Evolutionary conservation across 2,329 filamentous ascomycete species (phyloP), one percentile per base, ranked within the genome.

Genomic region (Pseudogymnoascus sp.): DNA sequence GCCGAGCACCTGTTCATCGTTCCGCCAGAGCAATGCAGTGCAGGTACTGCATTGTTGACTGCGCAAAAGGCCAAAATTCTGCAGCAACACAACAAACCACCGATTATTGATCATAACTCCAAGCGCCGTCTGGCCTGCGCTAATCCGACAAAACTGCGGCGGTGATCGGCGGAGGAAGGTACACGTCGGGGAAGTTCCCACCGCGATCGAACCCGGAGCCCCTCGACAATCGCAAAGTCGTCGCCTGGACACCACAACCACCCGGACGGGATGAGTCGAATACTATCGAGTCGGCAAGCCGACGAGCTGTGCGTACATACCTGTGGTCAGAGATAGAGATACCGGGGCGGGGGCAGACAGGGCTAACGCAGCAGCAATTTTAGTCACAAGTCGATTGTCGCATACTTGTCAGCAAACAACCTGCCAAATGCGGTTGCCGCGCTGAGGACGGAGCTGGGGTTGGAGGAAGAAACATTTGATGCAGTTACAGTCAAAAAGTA

Each of bases 381-480:
- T 77, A 93, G 90, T 72, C 90, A 96, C 81, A 95, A 95, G 79
- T 89, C 91, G 68, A 90, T 96, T 70, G 87, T 96, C 72, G 90
- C 91, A 68, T 96, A 96, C 74, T 80, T 96, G 11, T 81, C 85
- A 60, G 85, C 89, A 35, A 87, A 85, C 73, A 87, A 87, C 72
- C 82, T 93, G 46, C 77, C 84, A 23, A 84, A 85, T 63, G 85
- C 84, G 62, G 88, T 89, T 26, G 78, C 84, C 33, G 83, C 87
- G 13, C 78, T 96, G 62, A 84, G 90, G 64, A 81, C 88, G 70
- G 91, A 96, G 75, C 78, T 88, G 15, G 80, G 82, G 63, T 81
- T 96, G 1, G 82, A 85, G 60, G 85, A 89, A 68, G 79, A 76
- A 37, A 77, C 77, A 31, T 91, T 93, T 69, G 90, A 96, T 72